Conservation (phyloP, 768 basidiomycete genomes). For the Hypholoma sublateritium region DNA sequence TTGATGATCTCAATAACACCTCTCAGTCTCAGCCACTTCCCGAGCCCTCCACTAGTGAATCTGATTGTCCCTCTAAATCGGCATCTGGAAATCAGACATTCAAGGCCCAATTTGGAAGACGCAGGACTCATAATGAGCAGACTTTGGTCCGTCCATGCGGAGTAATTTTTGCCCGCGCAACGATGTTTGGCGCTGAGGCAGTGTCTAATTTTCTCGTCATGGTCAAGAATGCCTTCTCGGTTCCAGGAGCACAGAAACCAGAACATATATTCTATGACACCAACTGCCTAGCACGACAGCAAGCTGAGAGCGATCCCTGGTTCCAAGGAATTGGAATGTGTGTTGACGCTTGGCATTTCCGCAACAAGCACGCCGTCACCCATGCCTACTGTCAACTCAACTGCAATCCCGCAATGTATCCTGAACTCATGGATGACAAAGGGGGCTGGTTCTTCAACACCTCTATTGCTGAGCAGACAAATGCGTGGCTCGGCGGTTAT, state of each 20-base stretch:
- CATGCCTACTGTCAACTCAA: conserved; percentile 12
- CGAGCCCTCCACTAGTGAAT: not conserved
- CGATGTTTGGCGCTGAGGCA: conserved; percentile 13
- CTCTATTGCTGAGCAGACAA: no score
- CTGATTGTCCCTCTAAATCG: conserved; percentile 7
- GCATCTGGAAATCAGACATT: conserved; percentile 5
- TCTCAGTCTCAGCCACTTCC: not conserved
- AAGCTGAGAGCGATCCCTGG: conserved; percentile 12
- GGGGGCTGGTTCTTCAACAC: conserved; percentile 25
- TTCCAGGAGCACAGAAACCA: conserved; percentile 23
- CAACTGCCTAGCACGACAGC: conserved; percentile 13
- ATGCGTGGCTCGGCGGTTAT: no score
- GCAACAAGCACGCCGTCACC: conserved; percentile 12
- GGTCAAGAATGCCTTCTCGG: conserved; percentile 20
- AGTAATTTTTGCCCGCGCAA: conserved; percentile 15
- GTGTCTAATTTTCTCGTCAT: conserved; percentile 15
- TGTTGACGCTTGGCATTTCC: conserved; percentile 17
- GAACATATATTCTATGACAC: conserved; percentile 20
- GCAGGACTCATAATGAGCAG: conserved; percentile 17
- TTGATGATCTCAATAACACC: no score
- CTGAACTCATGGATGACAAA: conserved; percentile 14
- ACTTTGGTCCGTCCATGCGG: conserved; percentile 15
- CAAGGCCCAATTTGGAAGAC: conserved; percentile 13
- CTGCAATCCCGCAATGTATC: conserved; percentile 12
- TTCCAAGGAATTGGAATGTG: conserved; percentile 9